Evolutionary conservation across 768 basidiomycete species (phyloP), one percentile per base, ranked within the genome.

Genomic region (Tulasnella sp.): DNA sequence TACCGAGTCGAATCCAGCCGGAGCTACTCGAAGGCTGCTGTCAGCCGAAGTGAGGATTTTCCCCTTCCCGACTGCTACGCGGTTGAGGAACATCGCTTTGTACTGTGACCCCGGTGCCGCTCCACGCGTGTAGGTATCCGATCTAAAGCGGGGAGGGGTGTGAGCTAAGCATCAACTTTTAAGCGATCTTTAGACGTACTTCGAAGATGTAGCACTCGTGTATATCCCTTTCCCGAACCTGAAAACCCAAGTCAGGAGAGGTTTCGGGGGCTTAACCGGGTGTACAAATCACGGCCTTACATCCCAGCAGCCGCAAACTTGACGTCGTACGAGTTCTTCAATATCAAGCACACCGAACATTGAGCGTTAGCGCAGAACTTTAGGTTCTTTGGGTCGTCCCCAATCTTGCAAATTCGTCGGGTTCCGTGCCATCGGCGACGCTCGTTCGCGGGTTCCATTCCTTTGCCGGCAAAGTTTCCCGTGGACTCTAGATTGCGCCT

Each of bases 61-160:
- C 16, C 76, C 76, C 31, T 77, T 58, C 9, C 76, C 76, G 36
- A 77, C 76, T 8, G 58, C 76, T 19, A 77, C 76, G 24, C 76
- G 76, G 56, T 77, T 77, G 34, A 77, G 56, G 76, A 77, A 77
- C 76, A 77, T 77, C 34, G 76, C 76, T 31, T 77, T 77, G 56
- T 77, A 58, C 18, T 52, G 38, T 40, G 76, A 77, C 8, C 76
- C 76, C 7, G 76, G 40, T 40, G 44, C 73, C 39, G 73, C 73
- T 4, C 76, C 58, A 36, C 76, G 48, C 24, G 76, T 77, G 58
- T 77, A 77, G 1, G 52, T 40, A 52, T 77, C 76, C 16, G 76
- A 74, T 40, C 73, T 74, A n/a, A 68, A 8, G 31, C n/a, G 21
- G 4, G 39, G 16, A 42, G 6, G 21, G 21, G 56, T 40, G 36